These are phyloP conservation scores for Podosphaera fusca DNA, from an alignment of 2,329 filamentous ascomycete species.

Conservation along the genomic window DNA sequence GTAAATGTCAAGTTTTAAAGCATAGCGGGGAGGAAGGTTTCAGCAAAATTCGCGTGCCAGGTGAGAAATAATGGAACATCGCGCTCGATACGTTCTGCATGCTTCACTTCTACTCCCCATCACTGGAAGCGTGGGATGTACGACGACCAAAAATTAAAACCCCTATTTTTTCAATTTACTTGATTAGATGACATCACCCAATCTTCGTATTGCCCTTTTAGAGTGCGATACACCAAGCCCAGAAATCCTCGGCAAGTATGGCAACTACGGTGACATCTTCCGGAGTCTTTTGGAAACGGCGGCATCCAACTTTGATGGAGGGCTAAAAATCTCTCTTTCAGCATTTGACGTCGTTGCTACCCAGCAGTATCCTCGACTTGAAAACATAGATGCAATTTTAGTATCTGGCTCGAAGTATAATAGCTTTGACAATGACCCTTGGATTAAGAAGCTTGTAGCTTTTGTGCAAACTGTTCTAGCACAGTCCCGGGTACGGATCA, in stretches of 20 bases:
- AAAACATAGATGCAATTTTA: conserved; percentile 59
- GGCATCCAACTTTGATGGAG: conserved; percentile 15
- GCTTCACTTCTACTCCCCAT: too few species aligned
- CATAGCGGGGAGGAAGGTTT: too few species aligned
- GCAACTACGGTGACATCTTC: conserved; percentile 33
- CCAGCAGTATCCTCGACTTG: conserved; percentile 46
- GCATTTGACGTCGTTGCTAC: conserved; percentile 47
- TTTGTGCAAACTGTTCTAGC: conserved; percentile 37
- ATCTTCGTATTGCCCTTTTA: conserved; percentile 44
- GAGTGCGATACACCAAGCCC: conserved; percentile 64
- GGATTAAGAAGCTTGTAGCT: conserved; percentile 53
- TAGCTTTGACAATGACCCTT: conserved; percentile 48
- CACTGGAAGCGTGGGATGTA: too few species aligned
- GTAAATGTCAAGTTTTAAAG: too few species aligned
- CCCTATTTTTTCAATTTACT: too few species aligned
- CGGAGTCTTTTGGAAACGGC: conserved; percentile 5
- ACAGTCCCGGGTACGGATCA: conserved; percentile 39
- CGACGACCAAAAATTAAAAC: too few species aligned
- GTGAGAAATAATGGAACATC: too few species aligned
- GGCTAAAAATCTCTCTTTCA: conserved; percentile 20
- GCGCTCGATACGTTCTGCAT: too few species aligned
- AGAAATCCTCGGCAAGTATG: conserved; percentile 38
- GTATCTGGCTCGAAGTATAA: conserved; percentile 57
- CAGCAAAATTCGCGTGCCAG: too few species aligned
- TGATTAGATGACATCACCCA: too few species aligned